phyloP scores from a whole-genome alignment of 148 eudicot genomes.

The Salicornia ramosissima region DNA sequence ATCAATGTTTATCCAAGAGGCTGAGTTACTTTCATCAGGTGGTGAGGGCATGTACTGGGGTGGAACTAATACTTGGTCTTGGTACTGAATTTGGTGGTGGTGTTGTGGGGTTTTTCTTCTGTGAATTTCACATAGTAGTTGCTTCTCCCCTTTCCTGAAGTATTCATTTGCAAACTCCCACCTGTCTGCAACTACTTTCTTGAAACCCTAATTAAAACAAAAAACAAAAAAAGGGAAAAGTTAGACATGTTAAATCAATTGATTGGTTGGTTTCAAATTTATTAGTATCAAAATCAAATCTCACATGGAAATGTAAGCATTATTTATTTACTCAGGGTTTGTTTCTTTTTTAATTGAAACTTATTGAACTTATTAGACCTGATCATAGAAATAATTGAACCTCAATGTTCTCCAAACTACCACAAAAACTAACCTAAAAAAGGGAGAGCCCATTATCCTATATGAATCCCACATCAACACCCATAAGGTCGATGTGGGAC shows the following conservation, averaged over 20 bases:
- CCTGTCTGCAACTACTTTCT: slow-evolving; percentile 56
- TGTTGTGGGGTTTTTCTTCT: slow-evolving; percentile 43
- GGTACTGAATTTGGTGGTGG: slow-evolving; percentile 35
- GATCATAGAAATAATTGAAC: too few species aligned
- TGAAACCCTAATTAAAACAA: slow-evolving; percentile 42
- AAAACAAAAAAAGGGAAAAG: neutral
- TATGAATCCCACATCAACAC: too few species aligned
- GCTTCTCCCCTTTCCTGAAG: slow-evolving; percentile 47
- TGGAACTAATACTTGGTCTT: slow-evolving; percentile 35
- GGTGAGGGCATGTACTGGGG: slow-evolving; percentile 29
- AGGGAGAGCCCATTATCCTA: too few species aligned
- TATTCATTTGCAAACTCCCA: slow-evolving; percentile 63
- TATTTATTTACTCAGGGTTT: neutral
- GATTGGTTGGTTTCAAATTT: neutral
- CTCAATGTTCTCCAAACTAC: too few species aligned
- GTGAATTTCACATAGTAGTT: slow-evolving; percentile 45
- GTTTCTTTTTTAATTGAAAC: too few species aligned
- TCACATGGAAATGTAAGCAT: neutral
- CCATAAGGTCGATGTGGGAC: too few species aligned
- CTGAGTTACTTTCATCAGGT: slow-evolving; percentile 9
- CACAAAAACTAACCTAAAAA: too few species aligned
- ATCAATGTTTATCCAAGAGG: slow-evolving; percentile 27
- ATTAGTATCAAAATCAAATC: neutral
- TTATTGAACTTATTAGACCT: too few species aligned
- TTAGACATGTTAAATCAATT: neutral